phyloP scores from a whole-genome alignment of 2,329 filamentous ascomycete genomes.

The Aspergillus sp. region DNA sequence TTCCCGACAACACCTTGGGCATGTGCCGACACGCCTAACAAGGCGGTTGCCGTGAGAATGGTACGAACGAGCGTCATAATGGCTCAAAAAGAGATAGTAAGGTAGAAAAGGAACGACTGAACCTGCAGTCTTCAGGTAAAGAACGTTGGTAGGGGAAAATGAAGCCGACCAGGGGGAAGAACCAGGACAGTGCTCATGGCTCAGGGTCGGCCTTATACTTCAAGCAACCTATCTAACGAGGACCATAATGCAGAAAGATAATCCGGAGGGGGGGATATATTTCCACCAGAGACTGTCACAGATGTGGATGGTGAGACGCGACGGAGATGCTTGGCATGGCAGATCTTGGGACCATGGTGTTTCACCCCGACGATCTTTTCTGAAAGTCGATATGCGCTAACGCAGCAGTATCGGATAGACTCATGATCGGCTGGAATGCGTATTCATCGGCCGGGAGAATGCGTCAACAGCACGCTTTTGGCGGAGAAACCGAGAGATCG shows the following conservation, averaged over 20 bases:
- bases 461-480: no score
- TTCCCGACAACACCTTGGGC: conserved; percentile 25
- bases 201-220: no score
- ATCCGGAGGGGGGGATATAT: background rate
- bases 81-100: background rate
- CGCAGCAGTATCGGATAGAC: background rate
- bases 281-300: background rate
- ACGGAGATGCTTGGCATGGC: background rate
- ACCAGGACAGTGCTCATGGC: background rate
- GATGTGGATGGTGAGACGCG: background rate
- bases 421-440: no score
- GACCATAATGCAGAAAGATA: no score
- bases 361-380: background rate
- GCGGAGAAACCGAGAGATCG: no score
- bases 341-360: background rate
- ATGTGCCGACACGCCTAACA: conserved; percentile 17
- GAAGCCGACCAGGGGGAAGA: background rate
- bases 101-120: background rate
- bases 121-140: background rate
- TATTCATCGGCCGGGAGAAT: no score
- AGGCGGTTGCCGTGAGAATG: conserved; percentile 15
- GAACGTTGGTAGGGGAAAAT: background rate
- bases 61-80: conserved; percentile 19
- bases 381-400: background rate
- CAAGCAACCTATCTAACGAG: no score